Evolutionary conservation across 2,329 filamentous ascomycete genomes (phyloP).

Genomic region (Tothia fuscella): DNA sequence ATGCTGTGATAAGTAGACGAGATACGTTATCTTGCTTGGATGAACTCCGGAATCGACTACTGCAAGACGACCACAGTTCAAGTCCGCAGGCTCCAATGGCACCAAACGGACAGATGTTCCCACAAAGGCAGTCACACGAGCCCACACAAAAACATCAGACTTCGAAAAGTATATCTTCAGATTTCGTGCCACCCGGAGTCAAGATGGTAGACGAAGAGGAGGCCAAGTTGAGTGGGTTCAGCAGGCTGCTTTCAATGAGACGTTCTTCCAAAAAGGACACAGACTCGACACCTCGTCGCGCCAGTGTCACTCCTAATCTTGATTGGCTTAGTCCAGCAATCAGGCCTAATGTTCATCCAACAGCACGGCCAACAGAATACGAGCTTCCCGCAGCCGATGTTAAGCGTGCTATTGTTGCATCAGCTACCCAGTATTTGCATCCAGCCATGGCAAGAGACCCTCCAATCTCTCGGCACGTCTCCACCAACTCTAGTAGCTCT

Average conservation of each 20-base stretch:
- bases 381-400: constrained; percentile 1
- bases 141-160: too few relatives aligned
- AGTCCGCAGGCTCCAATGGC: too few relatives aligned
- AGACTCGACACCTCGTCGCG: too few relatives aligned
- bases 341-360: too few relatives aligned
- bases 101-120: too few relatives aligned
- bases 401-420: background rate
- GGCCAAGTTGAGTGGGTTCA: too few relatives aligned
- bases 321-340: background rate
- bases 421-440: constrained; percentile 2
- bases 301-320: background rate
- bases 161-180: too few relatives aligned
- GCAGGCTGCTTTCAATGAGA: constrained; percentile 3
- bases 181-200: too few relatives aligned
- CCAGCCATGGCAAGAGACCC: background rate
- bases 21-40: constrained; percentile 19
- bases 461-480: background rate
- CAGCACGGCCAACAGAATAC: background rate
- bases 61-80: background rate
- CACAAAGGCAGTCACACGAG: too few relatives aligned
- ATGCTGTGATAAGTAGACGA: constrained; percentile 24
- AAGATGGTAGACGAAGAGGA: too few relatives aligned
- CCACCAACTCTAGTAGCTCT: background rate
- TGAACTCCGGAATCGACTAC: constrained; percentile 4
- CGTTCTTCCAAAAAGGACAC: background rate